Base-by-base conservation (phyloP, 2,329 filamentous ascomycete species). In the Hortaea werneckii region DNA sequence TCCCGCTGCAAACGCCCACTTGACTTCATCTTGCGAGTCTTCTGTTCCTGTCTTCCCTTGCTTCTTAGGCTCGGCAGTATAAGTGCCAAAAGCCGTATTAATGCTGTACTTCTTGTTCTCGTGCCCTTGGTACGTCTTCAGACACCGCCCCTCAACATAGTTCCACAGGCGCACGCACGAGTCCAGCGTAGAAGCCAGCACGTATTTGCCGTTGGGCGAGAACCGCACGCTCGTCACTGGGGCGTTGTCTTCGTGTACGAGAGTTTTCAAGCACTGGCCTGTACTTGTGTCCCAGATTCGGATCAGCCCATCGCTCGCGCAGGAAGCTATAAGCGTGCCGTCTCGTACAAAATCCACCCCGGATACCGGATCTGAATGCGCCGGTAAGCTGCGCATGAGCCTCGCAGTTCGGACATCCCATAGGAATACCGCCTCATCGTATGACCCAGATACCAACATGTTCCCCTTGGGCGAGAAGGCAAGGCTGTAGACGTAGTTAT, bases 381-480 rank as follows among this genome's bases (percentile, higher is more conserved):
- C 92, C 1, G 92, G 92, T 34, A 98, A 69, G 51, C 84, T 89
- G 45, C 88, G 79, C 88, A 98, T 95, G 30, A 92, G 73, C 20
- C 83, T 75, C 0, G 87, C 89, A 0, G 87, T 87, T 10, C 92
- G 78, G 10, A 96, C 86, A 65, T 98, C 92, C 92, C 92, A 98
- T 5, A 98, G 68, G 54, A 95, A 95, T 0, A 98, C 87, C 4
- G 92, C 92, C 70, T 98, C 92, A 56, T 98, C 92, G 67, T 95
- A 96, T 53, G 86, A 94, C 9, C 92, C 92, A 54, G 86, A 94
- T 11, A 89, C 92, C 30, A 98, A 77, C 62, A 96, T 95, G 61
- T 98, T 98, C 26, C 92, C 92, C 65, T 95, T 96, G 1, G 92
- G 92, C n/a, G 87, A 90, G 65, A 96, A 96, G 5, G 89, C 88